phyloP scores from a whole-genome alignment of 176 grass and related monocot genomes.

The Juncus inflexus region DNA sequence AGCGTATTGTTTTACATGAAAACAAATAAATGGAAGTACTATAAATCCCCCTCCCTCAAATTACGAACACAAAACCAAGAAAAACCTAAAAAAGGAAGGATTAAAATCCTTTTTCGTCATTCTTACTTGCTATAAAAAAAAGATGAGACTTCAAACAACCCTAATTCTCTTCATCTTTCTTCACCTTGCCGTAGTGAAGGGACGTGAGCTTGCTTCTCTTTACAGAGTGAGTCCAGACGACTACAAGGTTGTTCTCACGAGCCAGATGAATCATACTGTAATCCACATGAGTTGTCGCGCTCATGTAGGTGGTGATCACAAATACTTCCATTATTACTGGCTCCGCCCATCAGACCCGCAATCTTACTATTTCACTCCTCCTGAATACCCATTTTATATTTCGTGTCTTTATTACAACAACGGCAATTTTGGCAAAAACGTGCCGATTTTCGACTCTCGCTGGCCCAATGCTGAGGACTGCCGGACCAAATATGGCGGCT shows the following conservation, averaged over 20 bases:
- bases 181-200: neutral
- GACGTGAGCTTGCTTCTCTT: neutral
- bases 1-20: too few species aligned
- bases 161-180: neutral
- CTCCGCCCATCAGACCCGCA: neutral
- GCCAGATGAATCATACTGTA: neutral
- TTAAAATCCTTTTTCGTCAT: too few species aligned
- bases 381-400: neutral
- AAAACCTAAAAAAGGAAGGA: too few species aligned
- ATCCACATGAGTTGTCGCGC: neutral
- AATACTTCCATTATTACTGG: neutral
- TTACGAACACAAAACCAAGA: too few species aligned
- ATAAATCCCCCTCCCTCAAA: too few species aligned
- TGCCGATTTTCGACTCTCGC: neutral
- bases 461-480: neutral
- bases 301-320: neutral
- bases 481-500: neutral
- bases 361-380: neutral
- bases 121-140: neutral
- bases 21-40: too few species aligned
- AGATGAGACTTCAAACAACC: neutral
- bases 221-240: neutral
- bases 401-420: neutral
- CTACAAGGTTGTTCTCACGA: neutral
- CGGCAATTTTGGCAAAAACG: neutral